These are phyloP conservation scores for Vitellaria paradoxa DNA, from an alignment of 179 eudicot species.

Conservation along the genomic window DNA sequence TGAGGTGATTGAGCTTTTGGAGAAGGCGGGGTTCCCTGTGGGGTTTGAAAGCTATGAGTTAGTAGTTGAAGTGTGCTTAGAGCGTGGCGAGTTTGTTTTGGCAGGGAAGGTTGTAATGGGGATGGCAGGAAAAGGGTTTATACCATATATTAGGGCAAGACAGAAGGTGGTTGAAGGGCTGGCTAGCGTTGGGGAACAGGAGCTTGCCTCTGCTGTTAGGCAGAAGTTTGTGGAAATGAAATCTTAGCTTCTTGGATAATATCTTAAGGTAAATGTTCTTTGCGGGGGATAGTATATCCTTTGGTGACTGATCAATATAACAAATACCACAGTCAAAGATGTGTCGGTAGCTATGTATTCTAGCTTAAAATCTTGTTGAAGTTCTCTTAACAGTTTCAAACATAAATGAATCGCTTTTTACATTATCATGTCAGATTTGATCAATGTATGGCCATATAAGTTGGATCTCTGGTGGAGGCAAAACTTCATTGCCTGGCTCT, in stretches of 20 bases:
- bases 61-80: constrained; percentile 73
- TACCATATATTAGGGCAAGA: constrained; percentile 71
- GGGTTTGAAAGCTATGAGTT: constrained; percentile 72
- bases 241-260: constrained; percentile 41
- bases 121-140: constrained; percentile 67
- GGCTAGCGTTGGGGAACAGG: constrained; percentile 60
- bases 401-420: background rate
- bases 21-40: constrained; percentile 38
- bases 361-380: background rate
- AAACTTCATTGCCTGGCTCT: background rate
- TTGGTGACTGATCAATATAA: background rate
- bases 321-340: background rate
- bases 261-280: background rate
- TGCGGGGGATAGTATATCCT: background rate
- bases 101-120: constrained; percentile 63
- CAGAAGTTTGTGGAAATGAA: constrained; percentile 58
- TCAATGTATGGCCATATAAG: constrained; percentile 5
- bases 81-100: constrained; percentile 51
- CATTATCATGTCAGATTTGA: background rate
- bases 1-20: constrained; percentile 64
- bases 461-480: background rate
- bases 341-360: background rate
- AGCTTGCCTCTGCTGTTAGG: constrained; percentile 69
- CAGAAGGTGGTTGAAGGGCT: constrained; percentile 76
- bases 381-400: background rate